Evolutionary conservation across 1,284 basidiomycete genomes (phyloP).

Genomic region (Austroboletus niveus): DNA sequence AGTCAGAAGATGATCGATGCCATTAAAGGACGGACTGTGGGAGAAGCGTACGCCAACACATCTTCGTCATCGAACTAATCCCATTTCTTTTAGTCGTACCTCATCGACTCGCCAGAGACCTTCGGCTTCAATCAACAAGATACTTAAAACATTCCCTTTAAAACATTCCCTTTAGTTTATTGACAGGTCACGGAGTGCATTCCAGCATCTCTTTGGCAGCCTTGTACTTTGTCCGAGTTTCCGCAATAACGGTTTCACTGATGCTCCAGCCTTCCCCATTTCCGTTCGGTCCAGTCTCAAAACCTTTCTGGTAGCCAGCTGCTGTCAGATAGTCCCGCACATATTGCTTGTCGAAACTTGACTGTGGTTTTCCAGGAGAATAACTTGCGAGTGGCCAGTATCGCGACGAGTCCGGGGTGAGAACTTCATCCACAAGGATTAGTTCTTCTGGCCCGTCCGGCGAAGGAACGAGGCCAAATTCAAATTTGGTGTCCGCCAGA

Average conservation of each 20-base stretch:
- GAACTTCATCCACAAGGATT: slow-evolving; percentile 92
- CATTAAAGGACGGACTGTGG: too few relatives aligned
- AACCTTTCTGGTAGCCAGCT: slow-evolving; percentile 74
- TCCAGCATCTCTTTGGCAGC: slow-evolving; percentile 75
- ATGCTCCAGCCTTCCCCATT: slow-evolving; percentile 73
- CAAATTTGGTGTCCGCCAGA: slow-evolving; percentile 93
- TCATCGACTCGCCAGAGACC: too few relatives aligned
- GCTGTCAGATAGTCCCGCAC: slow-evolving; percentile 85
- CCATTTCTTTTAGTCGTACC: too few relatives aligned
- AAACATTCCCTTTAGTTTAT: not conserved
- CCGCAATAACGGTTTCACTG: slow-evolving; percentile 71
- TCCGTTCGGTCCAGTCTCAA: slow-evolving; percentile 72
- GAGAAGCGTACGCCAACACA: too few relatives aligned
- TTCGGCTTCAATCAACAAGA: not conserved
- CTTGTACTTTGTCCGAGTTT: slow-evolving; percentile 75
- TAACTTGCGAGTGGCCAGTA: slow-evolving; percentile 91
- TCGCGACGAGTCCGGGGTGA: slow-evolving; percentile 96
- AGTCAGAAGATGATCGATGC: too few relatives aligned
- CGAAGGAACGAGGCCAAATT: slow-evolving; percentile 70
- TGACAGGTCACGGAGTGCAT: slow-evolving; percentile 2
- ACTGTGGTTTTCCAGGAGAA: slow-evolving; percentile 73
- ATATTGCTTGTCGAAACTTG: slow-evolving; percentile 97
- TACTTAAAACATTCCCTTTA: not conserved
- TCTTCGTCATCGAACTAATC: too few relatives aligned
- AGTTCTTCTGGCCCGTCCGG: slow-evolving; percentile 45